Evolutionary conservation across 2,329 filamentous ascomycete genomes (phyloP).

Genomic region (Trichothecium sympodiale): DNA sequence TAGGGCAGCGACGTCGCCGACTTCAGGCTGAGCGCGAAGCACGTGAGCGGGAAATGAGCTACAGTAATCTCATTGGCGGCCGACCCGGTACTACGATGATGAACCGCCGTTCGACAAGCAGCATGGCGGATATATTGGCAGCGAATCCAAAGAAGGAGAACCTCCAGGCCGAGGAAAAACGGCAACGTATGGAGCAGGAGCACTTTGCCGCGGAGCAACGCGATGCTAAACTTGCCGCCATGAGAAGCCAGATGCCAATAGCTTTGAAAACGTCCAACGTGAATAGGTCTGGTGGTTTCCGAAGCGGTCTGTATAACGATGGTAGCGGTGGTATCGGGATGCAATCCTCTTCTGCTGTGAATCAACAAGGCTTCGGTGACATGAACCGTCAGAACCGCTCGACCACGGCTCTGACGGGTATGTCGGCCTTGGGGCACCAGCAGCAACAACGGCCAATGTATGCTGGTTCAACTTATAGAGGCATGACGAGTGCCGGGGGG

Average conservation of each 20-base stretch:
- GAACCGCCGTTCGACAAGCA: conserved; percentile 24
- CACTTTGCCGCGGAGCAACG: conserved; percentile 27
- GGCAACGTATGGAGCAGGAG: conserved; percentile 28
- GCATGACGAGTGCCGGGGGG: conserved; percentile 14
- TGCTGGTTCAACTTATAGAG: conserved; percentile 13
- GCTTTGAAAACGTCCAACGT: conserved; percentile 19
- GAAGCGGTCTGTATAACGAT: conserved; percentile 44
- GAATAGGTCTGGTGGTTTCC: conserved; percentile 32
- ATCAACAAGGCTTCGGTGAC: conserved; percentile 13
- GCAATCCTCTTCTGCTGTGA: conserved; percentile 15
- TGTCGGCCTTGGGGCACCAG: conserved; percentile 10
- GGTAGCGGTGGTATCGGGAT: conserved; percentile 28
- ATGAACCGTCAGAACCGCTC: conserved; percentile 14
- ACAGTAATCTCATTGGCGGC: conserved; percentile 15
- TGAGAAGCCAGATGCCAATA: conserved; percentile 39
- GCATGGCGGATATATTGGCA: conserved; percentile 48
- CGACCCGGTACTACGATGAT: conserved; percentile 8
- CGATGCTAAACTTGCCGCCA: conserved; percentile 35
- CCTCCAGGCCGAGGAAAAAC: conserved; percentile 28
- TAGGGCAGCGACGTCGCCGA: conserved; percentile 65
- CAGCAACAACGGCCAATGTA: conserved; percentile 10
- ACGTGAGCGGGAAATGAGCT: conserved; percentile 42
- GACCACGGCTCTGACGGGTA: conserved; percentile 17
- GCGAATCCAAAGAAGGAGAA: conserved; percentile 32
- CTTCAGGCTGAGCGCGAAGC: conserved; percentile 61